Evolutionary conservation across 352 stramenopile genomes (phyloP).

Genomic region (Pythium myriotylum): DNA sequence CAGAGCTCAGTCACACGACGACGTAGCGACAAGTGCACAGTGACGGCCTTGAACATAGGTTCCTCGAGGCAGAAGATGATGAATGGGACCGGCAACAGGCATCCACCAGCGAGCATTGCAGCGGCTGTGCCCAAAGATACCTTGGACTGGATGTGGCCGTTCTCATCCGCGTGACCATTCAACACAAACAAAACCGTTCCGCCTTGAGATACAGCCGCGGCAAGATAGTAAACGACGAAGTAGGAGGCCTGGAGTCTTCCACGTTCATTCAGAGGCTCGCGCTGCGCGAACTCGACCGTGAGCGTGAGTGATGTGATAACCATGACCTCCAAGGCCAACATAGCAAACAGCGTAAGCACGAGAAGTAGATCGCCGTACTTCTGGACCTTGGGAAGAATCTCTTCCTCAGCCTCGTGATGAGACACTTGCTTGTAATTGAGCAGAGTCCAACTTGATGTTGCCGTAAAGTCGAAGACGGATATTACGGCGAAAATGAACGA

Average conservation of each 20-base stretch:
- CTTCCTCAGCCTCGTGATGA: not conserved
- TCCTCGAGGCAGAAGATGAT: slow-evolving; percentile 44
- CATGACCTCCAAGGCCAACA: slow-evolving; percentile 45
- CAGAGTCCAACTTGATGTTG: slow-evolving; percentile 2
- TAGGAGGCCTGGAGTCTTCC: slow-evolving; percentile 49
- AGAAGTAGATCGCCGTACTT: too few relatives aligned
- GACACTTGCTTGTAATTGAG: slow-evolving; percentile 12
- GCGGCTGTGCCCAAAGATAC: slow-evolving; percentile 30
- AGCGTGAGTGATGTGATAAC: slow-evolving; percentile 45
- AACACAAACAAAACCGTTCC: slow-evolving; percentile 34
- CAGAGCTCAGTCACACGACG: slow-evolving; percentile 44
- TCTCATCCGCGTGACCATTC: slow-evolving; percentile 3
- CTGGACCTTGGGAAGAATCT: not conserved
- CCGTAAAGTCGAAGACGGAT: slow-evolving; percentile 20
- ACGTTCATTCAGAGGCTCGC: slow-evolving; percentile 45
- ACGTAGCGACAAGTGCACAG: slow-evolving; percentile 26
- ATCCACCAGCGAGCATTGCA: slow-evolving; percentile 22
- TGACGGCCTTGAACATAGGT: slow-evolving; percentile 1
- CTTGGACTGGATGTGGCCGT: slow-evolving; percentile 20
- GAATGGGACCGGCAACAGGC: slow-evolving; percentile 36
- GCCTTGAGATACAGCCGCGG: slow-evolving; percentile 30
- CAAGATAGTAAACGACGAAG: slow-evolving; percentile 47
- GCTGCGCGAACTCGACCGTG: slow-evolving; percentile 55
- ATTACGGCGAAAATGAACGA: slow-evolving; percentile 13
- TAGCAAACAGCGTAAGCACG: slow-evolving; percentile 24